phyloP scores from a whole-genome alignment of 352 stramenopile species.

The Pythium grandisporangium region DNA sequence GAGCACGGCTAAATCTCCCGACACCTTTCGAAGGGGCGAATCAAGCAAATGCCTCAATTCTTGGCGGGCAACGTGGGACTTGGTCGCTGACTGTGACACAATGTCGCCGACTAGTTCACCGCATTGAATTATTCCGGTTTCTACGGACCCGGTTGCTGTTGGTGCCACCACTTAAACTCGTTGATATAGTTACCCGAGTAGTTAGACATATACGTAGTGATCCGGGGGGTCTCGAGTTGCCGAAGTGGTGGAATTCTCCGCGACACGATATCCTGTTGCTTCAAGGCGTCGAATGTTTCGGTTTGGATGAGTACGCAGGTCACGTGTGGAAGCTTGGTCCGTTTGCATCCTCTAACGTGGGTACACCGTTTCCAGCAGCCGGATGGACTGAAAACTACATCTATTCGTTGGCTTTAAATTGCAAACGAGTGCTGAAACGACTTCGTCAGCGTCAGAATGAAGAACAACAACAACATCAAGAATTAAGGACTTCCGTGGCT shows the following conservation, averaged over 20 bases:
- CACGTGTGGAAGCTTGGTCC: slow-evolving; percentile 61
- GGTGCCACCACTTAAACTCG: slow-evolving; percentile 45
- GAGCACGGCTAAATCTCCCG: slow-evolving; percentile 15
- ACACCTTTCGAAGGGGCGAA: slow-evolving; percentile 3
- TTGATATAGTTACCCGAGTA: slow-evolving; percentile 45
- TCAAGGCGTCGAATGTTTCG: slow-evolving; percentile 77
- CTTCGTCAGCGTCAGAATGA: background rate
- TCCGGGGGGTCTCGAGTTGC: slow-evolving; percentile 18
- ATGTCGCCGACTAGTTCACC: slow-evolving; percentile 52
- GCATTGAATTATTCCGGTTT: slow-evolving; percentile 76
- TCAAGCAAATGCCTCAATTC: slow-evolving; percentile 42
- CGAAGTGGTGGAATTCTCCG: slow-evolving; percentile 67
- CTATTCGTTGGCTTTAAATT: too few relatives aligned
- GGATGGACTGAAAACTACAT: slow-evolving; percentile 81
- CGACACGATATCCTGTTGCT: slow-evolving; percentile 73
- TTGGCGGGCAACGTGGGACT: slow-evolving; percentile 49
- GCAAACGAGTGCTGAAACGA: background rate
- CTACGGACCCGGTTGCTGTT: slow-evolving; percentile 64
- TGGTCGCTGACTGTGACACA: slow-evolving; percentile 54
- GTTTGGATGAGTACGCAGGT: slow-evolving; percentile 56
- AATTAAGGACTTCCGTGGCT: slow-evolving; percentile 20
- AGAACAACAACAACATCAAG: background rate
- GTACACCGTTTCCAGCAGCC: slow-evolving; percentile 29
- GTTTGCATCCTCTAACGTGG: slow-evolving; percentile 37
- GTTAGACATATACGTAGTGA: slow-evolving; percentile 20